Percentiles rank a stretch among this genome's conserved stretches.
phyloP scores from a whole-genome alignment of 2,329 filamentous ascomycete species.

The Sporothrix brunneoviolacea region DNA sequence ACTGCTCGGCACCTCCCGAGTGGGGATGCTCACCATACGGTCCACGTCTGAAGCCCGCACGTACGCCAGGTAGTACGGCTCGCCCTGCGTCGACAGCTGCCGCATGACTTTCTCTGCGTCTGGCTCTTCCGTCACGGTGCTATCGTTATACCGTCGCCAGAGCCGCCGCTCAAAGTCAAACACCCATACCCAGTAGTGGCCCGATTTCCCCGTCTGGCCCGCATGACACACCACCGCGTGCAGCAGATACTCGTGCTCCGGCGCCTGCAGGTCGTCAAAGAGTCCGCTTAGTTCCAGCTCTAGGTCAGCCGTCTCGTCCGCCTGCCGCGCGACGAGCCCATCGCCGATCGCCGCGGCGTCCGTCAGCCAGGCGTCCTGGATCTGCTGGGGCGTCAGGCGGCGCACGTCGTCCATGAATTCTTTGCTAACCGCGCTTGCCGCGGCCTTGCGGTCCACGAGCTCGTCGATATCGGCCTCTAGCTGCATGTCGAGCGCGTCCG shows the following conservation, averaged over 20 bases:
- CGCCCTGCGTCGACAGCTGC: conserved; percentile 60
- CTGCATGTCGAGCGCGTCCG: background rate
- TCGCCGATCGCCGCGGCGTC: conserved; percentile 1
- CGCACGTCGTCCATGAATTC: conserved; percentile 5
- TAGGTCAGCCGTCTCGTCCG: too few relatives aligned
- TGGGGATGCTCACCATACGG: conserved; percentile 24
- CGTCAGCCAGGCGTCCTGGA: conserved; percentile 3
- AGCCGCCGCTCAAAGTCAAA: conserved; percentile 73
- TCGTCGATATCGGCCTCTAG: background rate
- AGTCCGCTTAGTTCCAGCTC: conserved; percentile 37
- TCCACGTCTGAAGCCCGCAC: conserved; percentile 25
- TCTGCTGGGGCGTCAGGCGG: conserved; percentile 1
- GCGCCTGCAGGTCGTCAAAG: conserved; percentile 52
- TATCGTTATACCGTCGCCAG: conserved; percentile 95
- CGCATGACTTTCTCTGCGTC: conserved; percentile 65
- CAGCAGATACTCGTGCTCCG: conserved; percentile 65
- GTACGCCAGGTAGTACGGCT: conserved; percentile 46
- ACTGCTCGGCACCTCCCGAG: background rate
- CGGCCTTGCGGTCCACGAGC: background rate
- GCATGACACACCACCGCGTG: conserved; percentile 93
- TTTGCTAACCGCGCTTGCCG: background rate
- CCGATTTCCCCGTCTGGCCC: conserved; percentile 57
- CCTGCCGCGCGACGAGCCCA: too few relatives aligned
- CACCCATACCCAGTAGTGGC: conserved; percentile 97
- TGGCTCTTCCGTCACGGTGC: conserved; percentile 62